Conservation (phyloP, 768 basidiomycete species). For the Kwoniella mangroviensis region DNA sequence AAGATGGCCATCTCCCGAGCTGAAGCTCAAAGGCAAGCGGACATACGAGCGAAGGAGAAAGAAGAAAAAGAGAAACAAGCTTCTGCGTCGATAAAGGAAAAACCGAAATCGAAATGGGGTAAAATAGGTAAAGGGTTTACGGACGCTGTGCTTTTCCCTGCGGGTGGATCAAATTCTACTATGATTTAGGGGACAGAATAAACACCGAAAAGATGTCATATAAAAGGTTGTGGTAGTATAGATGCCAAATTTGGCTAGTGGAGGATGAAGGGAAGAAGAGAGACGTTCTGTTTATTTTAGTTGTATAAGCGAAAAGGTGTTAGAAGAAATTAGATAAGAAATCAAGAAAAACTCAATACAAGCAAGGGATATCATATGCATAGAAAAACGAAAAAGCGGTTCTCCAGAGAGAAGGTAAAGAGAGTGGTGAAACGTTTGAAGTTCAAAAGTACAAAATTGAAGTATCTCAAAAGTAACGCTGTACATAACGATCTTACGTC, state of each 20-base stretch:
- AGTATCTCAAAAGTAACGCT: no score
- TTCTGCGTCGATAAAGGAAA: neutral
- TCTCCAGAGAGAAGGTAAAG: no score
- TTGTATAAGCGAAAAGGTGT: neutral
- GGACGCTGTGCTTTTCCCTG: slow-evolving; percentile 43
- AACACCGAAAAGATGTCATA: neutral
- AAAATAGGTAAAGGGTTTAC: slow-evolving; percentile 42
- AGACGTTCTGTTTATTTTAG: no score
- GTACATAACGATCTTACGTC: no score
- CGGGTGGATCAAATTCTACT: slow-evolving; percentile 7
- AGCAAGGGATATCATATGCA: no score
- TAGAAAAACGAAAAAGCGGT: no score
- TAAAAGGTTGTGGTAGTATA: neutral
- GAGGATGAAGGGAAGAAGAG: neutral
- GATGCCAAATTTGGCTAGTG: neutral
- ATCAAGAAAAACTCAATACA: no score
- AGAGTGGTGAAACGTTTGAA: no score
- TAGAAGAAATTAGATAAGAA: neutral
- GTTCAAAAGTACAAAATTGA: no score
- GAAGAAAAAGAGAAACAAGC: slow-evolving; percentile 11
- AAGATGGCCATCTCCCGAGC: slow-evolving; percentile 33
- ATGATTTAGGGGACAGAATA: slow-evolving; percentile 1
- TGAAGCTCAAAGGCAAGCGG: slow-evolving; percentile 36
- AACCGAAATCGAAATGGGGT: slow-evolving; percentile 37
- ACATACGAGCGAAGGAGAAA: slow-evolving; percentile 14